Base-by-base conservation (phyloP, 345 rosid genomes). In the Balakata baccata region DNA sequence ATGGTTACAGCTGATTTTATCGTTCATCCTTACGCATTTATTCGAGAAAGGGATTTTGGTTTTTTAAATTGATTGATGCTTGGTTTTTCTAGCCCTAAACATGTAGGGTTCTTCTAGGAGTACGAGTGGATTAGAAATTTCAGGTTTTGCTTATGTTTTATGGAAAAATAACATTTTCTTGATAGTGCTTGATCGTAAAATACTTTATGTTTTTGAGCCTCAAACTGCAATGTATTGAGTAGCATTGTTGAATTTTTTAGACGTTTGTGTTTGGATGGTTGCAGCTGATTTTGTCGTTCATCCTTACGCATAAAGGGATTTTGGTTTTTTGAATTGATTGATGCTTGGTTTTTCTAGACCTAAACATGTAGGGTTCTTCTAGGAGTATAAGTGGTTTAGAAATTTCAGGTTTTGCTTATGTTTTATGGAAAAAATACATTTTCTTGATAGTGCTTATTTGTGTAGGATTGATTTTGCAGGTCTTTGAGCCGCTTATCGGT, bases 401-500 rank as follows among this genome's bases (percentile, higher is more conserved):
- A 11, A n/a, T 47, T 23, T 14, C 25, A 17, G 68, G 49, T 8
- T 49, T 49, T 29, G 34, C 34, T 29, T 29, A 1, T 29, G 34
- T 2, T 29, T 29, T 29, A 29, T n/a, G n/a, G n/a, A n/a, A n/a
- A n/a, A n/a, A n/a, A n/a, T n/a, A n/a, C n/a, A n/a, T n/a, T n/a
- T n/a, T n/a, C n/a, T n/a, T n/a, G 47, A 43, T 39, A 39, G 20
- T 60, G 23, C 13, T 49, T 64, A 54, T 7, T 25, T 47, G 73
- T 16, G 43, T 51, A 25, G 25, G 54, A 52, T 51, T 61, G 37
- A 54, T 38, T 43, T 70, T 73, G 47, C 78, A 94, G 98, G 93
- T 90, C 56, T 92, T 92, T 74, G 84, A 79, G 84, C 86, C 92
- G 17, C 83, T 92, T 57, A 54, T 94, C 18, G 89, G 77, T 56